Evolutionary conservation across 1,284 basidiomycete genomes (phyloP).

Genomic region (Apiotrichum siamense): DNA sequence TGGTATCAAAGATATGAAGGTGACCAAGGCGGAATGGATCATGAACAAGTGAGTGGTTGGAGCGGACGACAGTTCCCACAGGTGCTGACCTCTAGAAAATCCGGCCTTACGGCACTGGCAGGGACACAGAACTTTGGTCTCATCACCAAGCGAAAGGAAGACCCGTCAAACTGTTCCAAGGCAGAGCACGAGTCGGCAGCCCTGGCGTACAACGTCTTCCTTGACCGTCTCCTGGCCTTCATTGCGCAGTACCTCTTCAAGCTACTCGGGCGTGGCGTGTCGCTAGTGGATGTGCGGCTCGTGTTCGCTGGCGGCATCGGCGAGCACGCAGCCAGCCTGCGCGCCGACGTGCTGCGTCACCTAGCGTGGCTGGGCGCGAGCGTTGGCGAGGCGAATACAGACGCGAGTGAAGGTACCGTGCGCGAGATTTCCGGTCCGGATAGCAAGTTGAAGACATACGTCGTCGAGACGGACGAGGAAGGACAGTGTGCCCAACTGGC

Average conservation of each 20-base stretch:
- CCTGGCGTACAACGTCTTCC: constrained; percentile 66
- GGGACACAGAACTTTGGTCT: constrained; percentile 70
- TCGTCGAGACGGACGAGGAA: constrained; percentile 54
- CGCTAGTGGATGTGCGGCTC: constrained; percentile 55
- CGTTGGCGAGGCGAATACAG: constrained; percentile 30
- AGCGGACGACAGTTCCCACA: neutral
- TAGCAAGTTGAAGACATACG: constrained; percentile 46
- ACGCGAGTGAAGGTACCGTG: constrained; percentile 29
- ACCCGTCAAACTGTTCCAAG: constrained; percentile 28
- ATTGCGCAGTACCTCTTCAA: constrained; percentile 69
- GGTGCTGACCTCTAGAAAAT: constrained; percentile 47
- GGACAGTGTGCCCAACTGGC: constrained; percentile 38
- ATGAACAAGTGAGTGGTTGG: constrained; percentile 59
- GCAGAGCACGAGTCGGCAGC: constrained; percentile 38
- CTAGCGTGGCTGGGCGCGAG: constrained; percentile 59
- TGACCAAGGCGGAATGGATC: constrained; percentile 70
- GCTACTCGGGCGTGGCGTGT: constrained; percentile 51
- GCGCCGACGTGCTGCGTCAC: constrained; percentile 55
- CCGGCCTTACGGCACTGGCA: constrained; percentile 60
- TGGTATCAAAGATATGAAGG: constrained; percentile 53
- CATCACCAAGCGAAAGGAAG: constrained; percentile 49
- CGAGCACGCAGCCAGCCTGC: constrained; percentile 60
- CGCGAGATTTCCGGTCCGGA: constrained; percentile 39
- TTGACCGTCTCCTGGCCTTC: constrained; percentile 66
- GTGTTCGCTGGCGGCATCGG: constrained; percentile 84